Evolutionary conservation across 2,329 filamentous ascomycete species (phyloP).

Genomic region (Clonostachys byssicola): DNA sequence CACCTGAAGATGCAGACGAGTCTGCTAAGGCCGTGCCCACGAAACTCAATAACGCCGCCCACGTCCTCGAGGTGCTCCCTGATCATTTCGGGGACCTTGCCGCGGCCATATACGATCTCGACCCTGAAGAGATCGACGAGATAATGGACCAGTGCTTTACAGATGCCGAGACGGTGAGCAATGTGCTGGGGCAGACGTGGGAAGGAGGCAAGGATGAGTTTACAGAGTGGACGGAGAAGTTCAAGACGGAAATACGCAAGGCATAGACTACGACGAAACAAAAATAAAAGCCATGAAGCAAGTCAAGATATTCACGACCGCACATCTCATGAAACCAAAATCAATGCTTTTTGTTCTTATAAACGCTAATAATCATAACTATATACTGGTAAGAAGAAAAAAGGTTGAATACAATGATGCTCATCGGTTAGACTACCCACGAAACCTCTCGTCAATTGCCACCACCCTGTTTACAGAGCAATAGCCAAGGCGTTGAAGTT

Average conservation of each 20-base stretch:
- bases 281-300: too few species aligned
- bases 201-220: constrained; percentile 69
- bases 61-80: constrained; percentile 54
- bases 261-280: constrained; percentile 1
- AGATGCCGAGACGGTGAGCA: constrained; percentile 51
- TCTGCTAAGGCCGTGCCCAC: constrained; percentile 16
- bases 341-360: too few species aligned
- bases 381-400: too few species aligned
- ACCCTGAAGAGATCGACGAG: constrained; percentile 52
- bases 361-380: too few species aligned
- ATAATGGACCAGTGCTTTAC: constrained; percentile 56
- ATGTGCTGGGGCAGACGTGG: constrained; percentile 58
- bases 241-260: constrained; percentile 48
- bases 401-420: too few species aligned
- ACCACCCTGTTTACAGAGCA: constrained; percentile 3
- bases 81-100: constrained; percentile 68
- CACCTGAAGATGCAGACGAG: constrained; percentile 12
- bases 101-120: constrained; percentile 66
- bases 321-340: too few species aligned
- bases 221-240: constrained; percentile 66
- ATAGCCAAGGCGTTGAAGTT: constrained; percentile 15
- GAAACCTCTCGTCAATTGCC: too few species aligned
- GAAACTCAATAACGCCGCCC: constrained; percentile 52
- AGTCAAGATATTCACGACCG: too few species aligned
- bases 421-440: too few species aligned